Conservation (phyloP, 345 rosid genomes). For the Brassica rapa region DNA sequence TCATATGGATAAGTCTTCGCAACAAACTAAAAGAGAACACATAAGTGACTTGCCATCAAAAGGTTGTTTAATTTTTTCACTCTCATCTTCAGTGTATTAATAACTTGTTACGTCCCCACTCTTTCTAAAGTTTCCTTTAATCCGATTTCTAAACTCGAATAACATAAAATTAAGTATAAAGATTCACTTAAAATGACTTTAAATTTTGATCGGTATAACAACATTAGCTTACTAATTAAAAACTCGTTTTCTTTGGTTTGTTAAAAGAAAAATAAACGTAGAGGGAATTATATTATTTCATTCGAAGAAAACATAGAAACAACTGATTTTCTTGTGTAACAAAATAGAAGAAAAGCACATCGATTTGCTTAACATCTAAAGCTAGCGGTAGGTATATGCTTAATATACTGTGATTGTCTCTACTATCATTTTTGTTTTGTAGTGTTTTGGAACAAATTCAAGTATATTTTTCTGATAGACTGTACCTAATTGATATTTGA, state of each 20-base stretch:
- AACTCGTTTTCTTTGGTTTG: background rate
- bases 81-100: slow-evolving; percentile 2
- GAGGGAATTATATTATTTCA: background rate
- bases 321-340: background rate
- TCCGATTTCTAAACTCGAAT: background rate
- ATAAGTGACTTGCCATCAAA: slow-evolving; percentile 25
- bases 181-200: background rate
- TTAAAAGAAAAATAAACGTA: background rate
- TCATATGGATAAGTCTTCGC: slow-evolving; percentile 35
- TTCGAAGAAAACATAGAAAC: background rate
- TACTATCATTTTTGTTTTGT: background rate
- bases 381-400: background rate
- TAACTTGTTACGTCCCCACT: background rate
- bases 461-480: background rate
- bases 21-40: slow-evolving; percentile 30
- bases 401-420: background rate
- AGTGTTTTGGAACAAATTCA: background rate
- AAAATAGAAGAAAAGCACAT: background rate
- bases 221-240: background rate
- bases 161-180: background rate
- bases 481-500: background rate
- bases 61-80: slow-evolving; percentile 14
- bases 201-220: background rate
- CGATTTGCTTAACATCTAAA: background rate
- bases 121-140: background rate